Conservation (phyloP, 352 stramenopile genomes). For the Hyaloperonospora arabidopsidis region DNA sequence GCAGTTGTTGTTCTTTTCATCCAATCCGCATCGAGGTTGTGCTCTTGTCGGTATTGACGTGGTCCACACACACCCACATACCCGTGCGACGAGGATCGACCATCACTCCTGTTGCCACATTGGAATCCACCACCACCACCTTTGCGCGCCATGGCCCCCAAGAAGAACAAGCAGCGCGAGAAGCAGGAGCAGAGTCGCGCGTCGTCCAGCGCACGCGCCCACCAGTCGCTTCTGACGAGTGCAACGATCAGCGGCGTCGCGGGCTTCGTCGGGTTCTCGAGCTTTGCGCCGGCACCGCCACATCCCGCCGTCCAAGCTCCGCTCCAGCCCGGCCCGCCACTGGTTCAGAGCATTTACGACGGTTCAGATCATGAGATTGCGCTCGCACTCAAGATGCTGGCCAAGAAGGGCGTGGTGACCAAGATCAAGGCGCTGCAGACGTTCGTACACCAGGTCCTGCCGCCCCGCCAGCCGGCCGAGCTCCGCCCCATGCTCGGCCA, state of each 20-base stretch:
- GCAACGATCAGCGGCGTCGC: slow-evolving; percentile 1
- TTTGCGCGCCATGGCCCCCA: slow-evolving; percentile 28
- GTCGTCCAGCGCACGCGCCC: slow-evolving; percentile 71
- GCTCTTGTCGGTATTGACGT: not conserved
- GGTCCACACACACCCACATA: not conserved
- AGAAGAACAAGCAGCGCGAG: slow-evolving; percentile 86
- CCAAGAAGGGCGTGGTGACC: slow-evolving; percentile 73
- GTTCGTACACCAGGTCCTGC: slow-evolving; percentile 52
- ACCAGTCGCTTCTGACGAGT: slow-evolving; percentile 46
- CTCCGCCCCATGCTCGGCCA: slow-evolving; percentile 67
- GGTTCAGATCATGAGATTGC: slow-evolving; percentile 68
- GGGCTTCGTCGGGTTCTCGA: slow-evolving; percentile 66
- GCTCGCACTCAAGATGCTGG: slow-evolving; percentile 78
- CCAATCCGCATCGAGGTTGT: slow-evolving; percentile 9
- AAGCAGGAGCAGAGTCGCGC: slow-evolving; percentile 76
- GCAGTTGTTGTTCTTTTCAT: slow-evolving; percentile 5
- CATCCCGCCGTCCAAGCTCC: slow-evolving; percentile 13
- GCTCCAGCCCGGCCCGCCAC: slow-evolving; percentile 12
- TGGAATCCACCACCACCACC: not conserved
- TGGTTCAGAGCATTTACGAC: slow-evolving; percentile 60
- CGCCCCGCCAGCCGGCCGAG: slow-evolving; percentile 44
- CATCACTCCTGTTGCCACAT: slow-evolving; percentile 16
- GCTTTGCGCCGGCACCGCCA: slow-evolving; percentile 36
- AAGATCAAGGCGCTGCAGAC: slow-evolving; percentile 76
- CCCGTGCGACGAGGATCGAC: not conserved